A percentile compares a stretch with the other conserved stretches of the same genome.
phyloP scores from a whole-genome alignment of 1,139 yeast species.

The Yamadazyma songkhlaensis region DNA sequence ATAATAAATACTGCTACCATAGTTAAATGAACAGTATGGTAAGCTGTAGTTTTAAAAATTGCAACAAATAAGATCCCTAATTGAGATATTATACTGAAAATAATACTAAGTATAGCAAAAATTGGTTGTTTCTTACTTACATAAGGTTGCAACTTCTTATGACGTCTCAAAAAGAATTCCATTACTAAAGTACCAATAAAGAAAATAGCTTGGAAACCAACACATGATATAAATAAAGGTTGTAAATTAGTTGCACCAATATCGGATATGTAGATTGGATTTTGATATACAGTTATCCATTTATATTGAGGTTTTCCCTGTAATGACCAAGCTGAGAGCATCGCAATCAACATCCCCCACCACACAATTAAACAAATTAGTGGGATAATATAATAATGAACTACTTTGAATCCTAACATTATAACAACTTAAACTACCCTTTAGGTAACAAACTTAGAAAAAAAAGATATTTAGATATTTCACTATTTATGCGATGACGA shows the following conservation, averaged over 20 bases:
- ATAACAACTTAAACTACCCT: too few species aligned
- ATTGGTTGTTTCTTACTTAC: constrained; percentile 45
- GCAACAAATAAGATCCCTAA: constrained; percentile 74
- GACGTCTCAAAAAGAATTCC: constrained; percentile 54
- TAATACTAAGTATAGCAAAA: constrained; percentile 51
- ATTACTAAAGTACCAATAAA: constrained; percentile 64
- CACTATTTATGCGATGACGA: background rate
- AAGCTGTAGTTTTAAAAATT: constrained; percentile 64
- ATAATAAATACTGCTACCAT: constrained; percentile 76
- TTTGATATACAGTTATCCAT: constrained; percentile 47
- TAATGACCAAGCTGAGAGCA: constrained; percentile 55
- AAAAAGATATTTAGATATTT: constrained; percentile 1
- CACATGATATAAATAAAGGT: constrained; percentile 79
- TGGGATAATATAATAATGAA: constrained; percentile 37
- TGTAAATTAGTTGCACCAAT: constrained; percentile 83
- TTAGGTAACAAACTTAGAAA: too few species aligned
- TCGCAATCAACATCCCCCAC: constrained; percentile 45
- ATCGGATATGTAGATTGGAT: constrained; percentile 75
- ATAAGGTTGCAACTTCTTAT: constrained; percentile 54
- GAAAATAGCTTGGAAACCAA: constrained; percentile 75
- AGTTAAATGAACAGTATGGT: constrained; percentile 58
- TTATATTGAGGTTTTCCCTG: constrained; percentile 75
- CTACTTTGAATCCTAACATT: constrained; percentile 19
- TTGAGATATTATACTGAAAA: constrained; percentile 64
- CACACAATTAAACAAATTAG: constrained; percentile 28